These are phyloP conservation scores for Didymella arachidicola DNA, from an alignment of 2,329 filamentous ascomycete species.

Conservation along the genomic window DNA sequence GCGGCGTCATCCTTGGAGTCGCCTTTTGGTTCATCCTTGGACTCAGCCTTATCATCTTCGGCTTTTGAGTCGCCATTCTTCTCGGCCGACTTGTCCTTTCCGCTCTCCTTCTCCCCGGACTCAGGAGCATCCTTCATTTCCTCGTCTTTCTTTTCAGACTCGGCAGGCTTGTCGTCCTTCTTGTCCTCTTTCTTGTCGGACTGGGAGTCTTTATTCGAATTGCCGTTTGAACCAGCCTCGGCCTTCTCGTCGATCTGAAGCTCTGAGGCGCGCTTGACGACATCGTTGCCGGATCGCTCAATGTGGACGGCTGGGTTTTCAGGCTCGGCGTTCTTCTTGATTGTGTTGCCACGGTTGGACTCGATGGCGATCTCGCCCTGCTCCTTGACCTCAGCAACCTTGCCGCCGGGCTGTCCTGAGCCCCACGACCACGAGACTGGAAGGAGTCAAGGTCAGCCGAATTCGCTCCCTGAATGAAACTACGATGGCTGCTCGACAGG, in stretches of 20 bases:
- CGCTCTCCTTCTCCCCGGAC: conserved; percentile 34
- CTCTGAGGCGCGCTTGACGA: conserved; percentile 69
- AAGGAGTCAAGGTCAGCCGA: conserved; percentile 5
- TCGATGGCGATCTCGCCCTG: conserved; percentile 67
- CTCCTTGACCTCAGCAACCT: conserved; percentile 64
- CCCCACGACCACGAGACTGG: conserved; percentile 72
- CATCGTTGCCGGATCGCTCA: conserved; percentile 67
- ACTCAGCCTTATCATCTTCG: conserved; percentile 33
- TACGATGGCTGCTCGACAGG: conserved; percentile 25
- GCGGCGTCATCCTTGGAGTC: conserved; percentile 27
- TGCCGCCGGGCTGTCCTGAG: conserved; percentile 63
- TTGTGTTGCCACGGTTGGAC: conserved; percentile 68
- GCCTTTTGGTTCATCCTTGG: conserved; percentile 23
- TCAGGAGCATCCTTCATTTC: conserved; percentile 43
- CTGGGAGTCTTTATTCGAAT: conserved; percentile 34
- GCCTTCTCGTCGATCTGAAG: conserved; percentile 62
- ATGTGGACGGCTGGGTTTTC: conserved; percentile 69
- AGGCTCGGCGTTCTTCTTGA: conserved; percentile 68
- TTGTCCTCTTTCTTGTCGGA: conserved; percentile 47
- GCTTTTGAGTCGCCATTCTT: conserved; percentile 43
- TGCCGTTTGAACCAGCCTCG: conserved; percentile 47
- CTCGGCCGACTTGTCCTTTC: conserved; percentile 40
- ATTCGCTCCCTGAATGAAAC: neutral
- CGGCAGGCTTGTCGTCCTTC: conserved; percentile 31
- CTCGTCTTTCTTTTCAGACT: conserved; percentile 50